A percentile compares a stretch with the other conserved stretches of the same genome.
Conservation (phyloP, 257 asterid species). For the Fraxinus americana region DNA sequence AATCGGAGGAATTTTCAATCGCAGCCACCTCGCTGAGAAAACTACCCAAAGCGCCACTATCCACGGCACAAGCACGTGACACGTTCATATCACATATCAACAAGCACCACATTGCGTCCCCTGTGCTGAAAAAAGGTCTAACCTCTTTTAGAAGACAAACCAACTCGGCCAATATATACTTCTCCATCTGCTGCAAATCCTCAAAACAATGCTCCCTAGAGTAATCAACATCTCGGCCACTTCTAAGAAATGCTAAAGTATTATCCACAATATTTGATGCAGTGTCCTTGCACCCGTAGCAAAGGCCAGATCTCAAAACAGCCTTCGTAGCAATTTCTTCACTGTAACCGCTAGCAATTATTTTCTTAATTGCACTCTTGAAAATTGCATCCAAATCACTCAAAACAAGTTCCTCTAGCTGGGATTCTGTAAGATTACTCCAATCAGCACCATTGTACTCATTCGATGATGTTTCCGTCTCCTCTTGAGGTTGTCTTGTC, state of each 20-base stretch:
- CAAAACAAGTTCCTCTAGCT: slow-evolving; percentile 65
- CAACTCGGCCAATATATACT: slow-evolving; percentile 87
- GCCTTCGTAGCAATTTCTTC: slow-evolving; percentile 77
- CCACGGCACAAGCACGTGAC: slow-evolving; percentile 90
- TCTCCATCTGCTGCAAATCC: slow-evolving; percentile 82
- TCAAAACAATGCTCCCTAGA: slow-evolving; percentile 71
- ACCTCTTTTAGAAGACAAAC: slow-evolving; percentile 86
- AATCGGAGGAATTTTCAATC: slow-evolving; percentile 39
- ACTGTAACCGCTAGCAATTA: slow-evolving; percentile 61
- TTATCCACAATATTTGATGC: slow-evolving; percentile 92
- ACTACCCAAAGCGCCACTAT: slow-evolving; percentile 58
- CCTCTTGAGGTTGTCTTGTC: too few relatives aligned
- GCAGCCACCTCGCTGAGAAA: slow-evolving; percentile 39
- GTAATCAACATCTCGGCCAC: slow-evolving; percentile 61
- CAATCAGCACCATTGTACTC: slow-evolving; percentile 98
- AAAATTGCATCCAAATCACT: slow-evolving; percentile 56
- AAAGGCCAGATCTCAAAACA: slow-evolving; percentile 80
- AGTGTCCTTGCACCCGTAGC: slow-evolving; percentile 91
- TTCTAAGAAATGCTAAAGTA: slow-evolving; percentile 68
- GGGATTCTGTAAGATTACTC: slow-evolving; percentile 87
- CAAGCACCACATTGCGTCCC: slow-evolving; percentile 99
- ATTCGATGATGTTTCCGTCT: too few relatives aligned
- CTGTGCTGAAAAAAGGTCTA: slow-evolving; percentile 85
- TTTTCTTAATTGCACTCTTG: slow-evolving; percentile 60
- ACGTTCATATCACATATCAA: slow-evolving; percentile 90